Evolutionary conservation across 768 basidiomycete genomes (phyloP).

Genomic region (Lactifluus hygrophoroides): DNA sequence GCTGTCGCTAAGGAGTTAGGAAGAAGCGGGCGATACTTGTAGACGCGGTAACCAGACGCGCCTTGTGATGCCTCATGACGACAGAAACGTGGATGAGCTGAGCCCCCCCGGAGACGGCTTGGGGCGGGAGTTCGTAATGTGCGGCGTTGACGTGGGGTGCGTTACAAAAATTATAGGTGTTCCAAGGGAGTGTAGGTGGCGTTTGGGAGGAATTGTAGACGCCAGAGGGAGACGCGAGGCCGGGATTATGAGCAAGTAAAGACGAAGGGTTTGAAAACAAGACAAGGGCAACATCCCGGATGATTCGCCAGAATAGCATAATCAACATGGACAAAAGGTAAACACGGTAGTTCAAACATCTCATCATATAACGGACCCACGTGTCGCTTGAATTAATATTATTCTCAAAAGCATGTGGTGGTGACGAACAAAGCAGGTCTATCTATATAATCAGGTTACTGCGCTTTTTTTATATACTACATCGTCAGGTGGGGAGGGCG

Average conservation of each 20-base stretch:
- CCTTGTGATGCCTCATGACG: slow-evolving; percentile 43
- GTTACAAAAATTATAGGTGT: slow-evolving; percentile 48
- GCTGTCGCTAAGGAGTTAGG: slow-evolving; percentile 23
- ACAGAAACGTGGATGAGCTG: slow-evolving; percentile 35
- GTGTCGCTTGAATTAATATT: neutral
- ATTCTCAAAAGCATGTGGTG: neutral
- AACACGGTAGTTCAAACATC: too few species aligned
- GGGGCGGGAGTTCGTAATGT: slow-evolving; percentile 31
- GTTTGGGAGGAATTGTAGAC: slow-evolving; percentile 40
- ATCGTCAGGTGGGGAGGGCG: neutral
- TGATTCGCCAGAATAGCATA: neutral
- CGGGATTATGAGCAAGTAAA: neutral
- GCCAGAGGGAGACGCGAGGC: slow-evolving; percentile 23
- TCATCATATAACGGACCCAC: too few species aligned
- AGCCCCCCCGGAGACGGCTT: slow-evolving; percentile 22
- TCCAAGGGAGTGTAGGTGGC: slow-evolving; percentile 35
- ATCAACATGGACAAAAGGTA: too few species aligned
- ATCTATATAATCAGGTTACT: neutral
- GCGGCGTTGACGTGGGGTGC: slow-evolving; percentile 37
- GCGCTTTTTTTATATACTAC: slow-evolving; percentile 3
- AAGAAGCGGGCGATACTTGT: neutral
- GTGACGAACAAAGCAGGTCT: neutral
- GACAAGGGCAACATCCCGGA: neutral
- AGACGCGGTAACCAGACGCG: slow-evolving; percentile 12
- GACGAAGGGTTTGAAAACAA: neutral